Conservation (phyloP, 352 stramenopile genomes). For the Phytophthora capsici region DNA sequence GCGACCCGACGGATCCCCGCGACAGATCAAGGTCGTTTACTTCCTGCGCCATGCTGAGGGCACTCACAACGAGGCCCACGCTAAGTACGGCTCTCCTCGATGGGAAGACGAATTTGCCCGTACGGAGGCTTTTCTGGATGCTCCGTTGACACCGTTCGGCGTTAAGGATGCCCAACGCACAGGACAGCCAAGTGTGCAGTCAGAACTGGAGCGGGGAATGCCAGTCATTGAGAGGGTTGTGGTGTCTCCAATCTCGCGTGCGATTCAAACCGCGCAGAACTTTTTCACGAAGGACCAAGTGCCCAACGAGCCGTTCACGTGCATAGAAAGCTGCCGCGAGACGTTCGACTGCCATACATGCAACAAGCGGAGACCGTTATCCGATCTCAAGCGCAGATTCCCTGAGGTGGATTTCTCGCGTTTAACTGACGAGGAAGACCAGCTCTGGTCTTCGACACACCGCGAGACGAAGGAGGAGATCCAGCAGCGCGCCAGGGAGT, state of each 20-base stretch:
- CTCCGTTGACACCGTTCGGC: conserved; percentile 66
- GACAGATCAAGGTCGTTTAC: conserved; percentile 78
- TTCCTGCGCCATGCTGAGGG: conserved; percentile 80
- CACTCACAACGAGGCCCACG: conserved; percentile 73
- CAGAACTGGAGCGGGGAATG: conserved; percentile 50
- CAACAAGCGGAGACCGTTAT: conserved; percentile 61
- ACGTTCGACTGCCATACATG: conserved; percentile 76
- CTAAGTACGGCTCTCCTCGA: conserved; percentile 56
- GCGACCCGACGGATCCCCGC: conserved; percentile 1
- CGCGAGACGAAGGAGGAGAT: conserved; percentile 75
- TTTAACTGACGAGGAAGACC: conserved; percentile 63
- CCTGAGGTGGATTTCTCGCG: conserved; percentile 68
- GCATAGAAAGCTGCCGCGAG: conserved; percentile 75
- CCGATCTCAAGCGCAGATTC: conserved; percentile 59
- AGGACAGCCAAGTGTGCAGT: conserved; percentile 39
- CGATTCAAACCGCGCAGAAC: conserved; percentile 75
- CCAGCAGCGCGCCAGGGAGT: conserved; percentile 48
- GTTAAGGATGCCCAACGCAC: conserved; percentile 59
- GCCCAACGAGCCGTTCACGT: conserved; percentile 48
- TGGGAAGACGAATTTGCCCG: conserved; percentile 78
- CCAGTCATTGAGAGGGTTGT: conserved; percentile 33
- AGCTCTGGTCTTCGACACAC: conserved; percentile 61
- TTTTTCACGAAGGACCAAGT: conserved; percentile 59
- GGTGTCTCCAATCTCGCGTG: conserved; percentile 56
- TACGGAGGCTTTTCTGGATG: conserved; percentile 65